These are phyloP conservation scores for Loxodes magnus DNA, from an alignment of 73 alveolate genomes.

Conservation along the genomic window DNA sequence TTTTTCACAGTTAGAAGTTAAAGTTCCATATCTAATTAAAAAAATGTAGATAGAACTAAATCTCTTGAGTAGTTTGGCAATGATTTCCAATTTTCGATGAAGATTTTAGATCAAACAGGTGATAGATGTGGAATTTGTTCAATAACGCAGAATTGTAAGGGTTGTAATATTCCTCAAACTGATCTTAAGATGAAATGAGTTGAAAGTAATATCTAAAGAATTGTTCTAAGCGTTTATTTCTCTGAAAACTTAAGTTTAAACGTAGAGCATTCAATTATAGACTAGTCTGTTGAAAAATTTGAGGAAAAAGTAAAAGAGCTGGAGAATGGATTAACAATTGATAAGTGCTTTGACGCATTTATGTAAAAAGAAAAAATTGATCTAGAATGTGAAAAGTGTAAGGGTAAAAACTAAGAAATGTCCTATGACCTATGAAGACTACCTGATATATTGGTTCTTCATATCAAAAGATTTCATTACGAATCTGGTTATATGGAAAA, in stretches of 20 bases:
- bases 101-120: background rate
- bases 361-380: constrained; percentile 8
- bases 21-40: too few relatives aligned
- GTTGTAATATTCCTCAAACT: background rate
- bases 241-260: background rate
- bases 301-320: background rate
- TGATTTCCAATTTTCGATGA: constrained; percentile 1
- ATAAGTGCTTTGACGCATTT: background rate
- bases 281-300: background rate
- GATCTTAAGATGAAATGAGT: background rate
- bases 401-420: background rate
- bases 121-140: background rate
- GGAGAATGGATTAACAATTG: background rate
- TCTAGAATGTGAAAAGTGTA: constrained; percentile 4
- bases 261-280: too few relatives aligned
- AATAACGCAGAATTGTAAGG: constrained; percentile 5
- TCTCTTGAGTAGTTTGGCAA: background rate
- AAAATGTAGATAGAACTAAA: too few relatives aligned
- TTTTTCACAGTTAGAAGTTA: background rate
- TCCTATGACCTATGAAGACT: constrained; percentile 3
- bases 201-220: background rate
- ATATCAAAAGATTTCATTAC: constrained; percentile 4
- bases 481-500: background rate
- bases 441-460: constrained; percentile 10
- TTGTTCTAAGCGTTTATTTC: background rate